These are phyloP conservation scores for Russula griseocarnosa DNA, from an alignment of 768 basidiomycete genomes.

Conservation along the genomic window DNA sequence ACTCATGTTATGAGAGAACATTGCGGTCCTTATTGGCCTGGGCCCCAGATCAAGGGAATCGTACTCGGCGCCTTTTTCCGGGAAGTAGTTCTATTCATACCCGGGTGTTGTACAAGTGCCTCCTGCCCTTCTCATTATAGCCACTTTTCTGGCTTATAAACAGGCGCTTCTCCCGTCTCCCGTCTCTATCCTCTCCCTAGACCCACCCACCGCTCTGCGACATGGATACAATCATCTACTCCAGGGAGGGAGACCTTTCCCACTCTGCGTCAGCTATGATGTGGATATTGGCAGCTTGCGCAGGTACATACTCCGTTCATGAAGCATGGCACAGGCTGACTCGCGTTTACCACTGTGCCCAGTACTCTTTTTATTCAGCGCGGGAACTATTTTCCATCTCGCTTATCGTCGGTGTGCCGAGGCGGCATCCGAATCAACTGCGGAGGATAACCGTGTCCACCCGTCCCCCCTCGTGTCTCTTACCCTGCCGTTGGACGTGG, in stretches of 20 bases:
- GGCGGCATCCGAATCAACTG: not conserved
- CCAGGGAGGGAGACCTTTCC: not conserved
- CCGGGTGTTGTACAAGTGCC: not conserved
- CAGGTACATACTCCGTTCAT: not conserved
- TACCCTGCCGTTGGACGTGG: slow-evolving; percentile 10
- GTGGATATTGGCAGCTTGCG: not conserved
- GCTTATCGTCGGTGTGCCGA: not conserved
- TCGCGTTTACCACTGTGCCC: not conserved
- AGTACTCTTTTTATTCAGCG: slow-evolving; percentile 4
- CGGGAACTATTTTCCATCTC: slow-evolving; percentile 3
- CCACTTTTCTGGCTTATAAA: not conserved
- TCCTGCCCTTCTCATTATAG: not conserved
- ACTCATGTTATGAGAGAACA: not conserved
- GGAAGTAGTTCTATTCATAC: not conserved
- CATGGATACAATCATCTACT: not conserved
- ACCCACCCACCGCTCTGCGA: not conserved
- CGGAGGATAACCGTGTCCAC: not conserved
- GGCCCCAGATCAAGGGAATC: not conserved
- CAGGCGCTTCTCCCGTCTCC: not conserved
- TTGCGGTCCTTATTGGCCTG: not conserved
- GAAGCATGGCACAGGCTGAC: not conserved
- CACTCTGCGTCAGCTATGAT: not conserved
- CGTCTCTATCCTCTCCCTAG: not conserved
- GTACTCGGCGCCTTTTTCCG: not conserved
- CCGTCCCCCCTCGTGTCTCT: not conserved